A percentile compares a stretch with the other conserved stretches of the same genome.
Evolutionary conservation across 2,329 filamentous ascomycete species (phyloP).

Genomic region (Alternaria conjuncta): DNA sequence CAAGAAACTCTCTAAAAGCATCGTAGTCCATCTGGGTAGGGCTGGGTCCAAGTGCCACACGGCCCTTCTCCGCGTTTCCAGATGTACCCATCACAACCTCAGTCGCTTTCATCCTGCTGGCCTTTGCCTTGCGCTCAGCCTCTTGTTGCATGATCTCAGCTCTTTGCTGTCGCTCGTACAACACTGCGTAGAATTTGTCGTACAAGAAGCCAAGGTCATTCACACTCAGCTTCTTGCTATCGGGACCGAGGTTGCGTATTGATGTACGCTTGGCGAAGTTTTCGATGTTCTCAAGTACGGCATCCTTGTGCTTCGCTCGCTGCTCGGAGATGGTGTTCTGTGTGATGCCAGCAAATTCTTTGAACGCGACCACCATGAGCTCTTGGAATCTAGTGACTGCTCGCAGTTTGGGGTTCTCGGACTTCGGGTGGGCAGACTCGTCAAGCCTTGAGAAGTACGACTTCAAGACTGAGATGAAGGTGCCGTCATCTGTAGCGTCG

Average conservation of each 20-base stretch:
- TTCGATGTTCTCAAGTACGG: constrained; percentile 93
- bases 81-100: constrained; percentile 58
- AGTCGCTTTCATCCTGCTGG: constrained; percentile 62
- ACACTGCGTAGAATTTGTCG: constrained; percentile 87
- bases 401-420: constrained; percentile 90
- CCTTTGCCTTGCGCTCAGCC: constrained; percentile 72
- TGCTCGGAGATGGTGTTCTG: constrained; percentile 90
- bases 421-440: constrained; percentile 94
- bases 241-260: constrained; percentile 91
- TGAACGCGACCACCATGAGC: constrained; percentile 98
- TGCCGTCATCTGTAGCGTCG: constrained; percentile 91
- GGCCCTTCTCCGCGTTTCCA: constrained; percentile 73
- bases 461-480: constrained; percentile 95
- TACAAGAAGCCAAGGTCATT: constrained; percentile 91
- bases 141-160: constrained; percentile 71
- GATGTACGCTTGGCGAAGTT: constrained; percentile 97
- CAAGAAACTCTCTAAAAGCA: constrained; percentile 91
- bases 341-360: constrained; percentile 95
- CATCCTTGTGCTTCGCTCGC: constrained; percentile 89
- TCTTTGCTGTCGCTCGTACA: constrained; percentile 91
- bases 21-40: constrained; percentile 97
- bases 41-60: constrained; percentile 87
- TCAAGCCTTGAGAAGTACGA: constrained; percentile 92
- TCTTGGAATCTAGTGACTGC: constrained; percentile 97
- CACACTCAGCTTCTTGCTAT: constrained; percentile 86